Conservation (phyloP, 1,139 yeast genomes). For the Diutina scorzettiae region DNA sequence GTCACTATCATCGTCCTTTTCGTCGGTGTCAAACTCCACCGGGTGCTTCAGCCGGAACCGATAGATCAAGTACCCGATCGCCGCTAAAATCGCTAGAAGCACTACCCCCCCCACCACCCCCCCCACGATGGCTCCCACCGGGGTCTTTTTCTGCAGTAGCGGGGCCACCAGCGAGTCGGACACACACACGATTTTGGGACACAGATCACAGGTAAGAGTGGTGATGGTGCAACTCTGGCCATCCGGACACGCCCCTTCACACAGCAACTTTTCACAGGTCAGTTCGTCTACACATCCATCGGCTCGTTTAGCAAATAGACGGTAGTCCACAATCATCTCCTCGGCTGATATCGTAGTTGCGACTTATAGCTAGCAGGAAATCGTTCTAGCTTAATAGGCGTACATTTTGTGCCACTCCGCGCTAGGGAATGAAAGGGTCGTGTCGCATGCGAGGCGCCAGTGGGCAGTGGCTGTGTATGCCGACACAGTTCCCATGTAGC, state of each 20-base stretch:
- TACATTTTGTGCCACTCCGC: neutral
- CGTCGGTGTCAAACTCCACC: neutral
- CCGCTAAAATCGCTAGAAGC: slow-evolving; percentile 22
- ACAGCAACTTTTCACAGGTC: neutral
- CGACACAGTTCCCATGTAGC: too few species aligned
- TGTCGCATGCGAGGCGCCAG: slow-evolving; percentile 3
- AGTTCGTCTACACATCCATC: slow-evolving; percentile 5
- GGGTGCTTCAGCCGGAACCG: slow-evolving; percentile 14
- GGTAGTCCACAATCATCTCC: slow-evolving; percentile 2
- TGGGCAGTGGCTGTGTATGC: neutral
- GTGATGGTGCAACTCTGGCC: slow-evolving; percentile 41
- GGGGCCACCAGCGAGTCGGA: slow-evolving; percentile 10
- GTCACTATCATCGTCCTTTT: slow-evolving; percentile 2
- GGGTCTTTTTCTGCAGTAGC: slow-evolving; percentile 33
- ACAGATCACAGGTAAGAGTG: slow-evolving; percentile 41
- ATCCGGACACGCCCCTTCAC: slow-evolving; percentile 24
- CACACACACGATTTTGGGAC: slow-evolving; percentile 45
- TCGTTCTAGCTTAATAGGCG: neutral
- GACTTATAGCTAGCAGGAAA: neutral
- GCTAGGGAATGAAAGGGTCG: slow-evolving; percentile 1
- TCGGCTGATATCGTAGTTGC: neutral
- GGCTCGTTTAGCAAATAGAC: slow-evolving; percentile 3
- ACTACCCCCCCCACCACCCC: slow-evolving; percentile 20
- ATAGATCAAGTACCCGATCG: slow-evolving; percentile 20
- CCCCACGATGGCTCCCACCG: slow-evolving; percentile 56